Evolutionary conservation across 306 rosid genomes (phyloP).

Genomic region (Prunus mongolica): DNA sequence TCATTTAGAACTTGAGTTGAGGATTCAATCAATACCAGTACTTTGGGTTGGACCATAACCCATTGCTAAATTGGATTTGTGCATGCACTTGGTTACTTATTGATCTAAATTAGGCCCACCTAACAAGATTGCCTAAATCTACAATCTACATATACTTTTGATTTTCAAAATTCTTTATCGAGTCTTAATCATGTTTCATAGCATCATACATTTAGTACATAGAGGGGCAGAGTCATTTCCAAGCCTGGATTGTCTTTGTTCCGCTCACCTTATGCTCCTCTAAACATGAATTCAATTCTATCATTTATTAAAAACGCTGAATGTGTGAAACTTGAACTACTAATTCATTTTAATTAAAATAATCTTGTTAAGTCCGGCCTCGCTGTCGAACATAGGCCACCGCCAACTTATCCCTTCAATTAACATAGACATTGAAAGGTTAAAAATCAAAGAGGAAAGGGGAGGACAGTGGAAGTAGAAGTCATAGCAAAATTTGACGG

Average conservation of each 20-base stretch:
- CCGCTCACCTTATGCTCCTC: too few species aligned
- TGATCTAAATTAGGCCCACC: not conserved
- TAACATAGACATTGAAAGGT: not conserved
- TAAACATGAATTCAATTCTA: too few species aligned
- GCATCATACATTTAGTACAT: too few species aligned
- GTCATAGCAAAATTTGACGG: constrained; percentile 5
- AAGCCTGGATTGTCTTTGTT: too few species aligned
- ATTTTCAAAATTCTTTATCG: too few species aligned
- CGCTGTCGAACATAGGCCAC: not conserved
- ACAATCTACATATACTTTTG: not conserved
- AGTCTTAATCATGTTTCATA: too few species aligned
- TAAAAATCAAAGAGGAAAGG: not conserved
- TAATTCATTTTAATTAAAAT: too few species aligned
- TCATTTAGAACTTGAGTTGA: not conserved
- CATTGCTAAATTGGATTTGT: not conserved
- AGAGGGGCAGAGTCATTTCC: too few species aligned
- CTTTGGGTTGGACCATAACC: not conserved
- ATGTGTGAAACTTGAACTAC: too few species aligned
- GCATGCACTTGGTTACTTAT: not conserved
- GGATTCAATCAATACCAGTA: not conserved
- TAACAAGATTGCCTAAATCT: not conserved
- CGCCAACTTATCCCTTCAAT: not conserved
- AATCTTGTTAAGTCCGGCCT: too few species aligned
- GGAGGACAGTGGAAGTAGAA: not conserved
- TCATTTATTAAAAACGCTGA: too few species aligned